Percentiles rank a stretch among this genome's conserved stretches.
Evolutionary conservation across 2,329 filamentous ascomycete genomes (phyloP).

Genomic region (Fusarium tupiense): DNA sequence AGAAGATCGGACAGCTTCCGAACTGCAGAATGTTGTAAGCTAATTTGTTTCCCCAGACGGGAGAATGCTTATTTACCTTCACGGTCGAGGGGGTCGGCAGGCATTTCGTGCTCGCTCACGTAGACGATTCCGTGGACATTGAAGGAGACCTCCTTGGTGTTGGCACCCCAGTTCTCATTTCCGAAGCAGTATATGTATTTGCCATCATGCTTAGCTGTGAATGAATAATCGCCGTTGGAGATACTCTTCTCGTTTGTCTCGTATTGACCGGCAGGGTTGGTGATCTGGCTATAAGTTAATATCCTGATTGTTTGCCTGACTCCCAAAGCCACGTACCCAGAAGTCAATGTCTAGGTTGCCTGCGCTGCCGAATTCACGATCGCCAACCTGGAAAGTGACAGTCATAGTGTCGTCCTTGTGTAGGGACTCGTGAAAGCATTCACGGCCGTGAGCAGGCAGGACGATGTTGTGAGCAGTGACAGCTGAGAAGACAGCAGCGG

Average conservation of each 20-base stretch:
- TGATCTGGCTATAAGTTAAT: slow-evolving; percentile 64
- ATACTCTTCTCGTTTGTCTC: slow-evolving; percentile 83
- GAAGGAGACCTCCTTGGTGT: slow-evolving; percentile 98
- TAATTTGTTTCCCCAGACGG: neutral
- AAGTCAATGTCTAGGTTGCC: slow-evolving; percentile 98
- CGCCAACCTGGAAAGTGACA: slow-evolving; percentile 97
- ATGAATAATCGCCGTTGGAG: slow-evolving; percentile 92
- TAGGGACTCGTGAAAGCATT: slow-evolving; percentile 96
- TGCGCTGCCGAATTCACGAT: slow-evolving; percentile 92
- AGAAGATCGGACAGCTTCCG: slow-evolving; percentile 85
- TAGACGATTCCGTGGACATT: slow-evolving; percentile 99
- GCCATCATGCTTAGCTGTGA: slow-evolving; percentile 85
- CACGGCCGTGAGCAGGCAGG: slow-evolving; percentile 88
- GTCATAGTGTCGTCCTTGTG: slow-evolving; percentile 98
- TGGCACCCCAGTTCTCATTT: slow-evolving; percentile 97
- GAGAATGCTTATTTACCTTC: slow-evolving; percentile 71
- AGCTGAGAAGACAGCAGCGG: slow-evolving; percentile 60
- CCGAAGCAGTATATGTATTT: slow-evolving; percentile 98
- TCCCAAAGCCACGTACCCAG: slow-evolving; percentile 73
- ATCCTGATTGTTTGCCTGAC: slow-evolving; percentile 1
- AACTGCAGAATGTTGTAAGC: slow-evolving; percentile 61
- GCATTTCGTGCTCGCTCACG: slow-evolving; percentile 85
- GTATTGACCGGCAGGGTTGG: slow-evolving; percentile 79
- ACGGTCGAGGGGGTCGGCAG: slow-evolving; percentile 86
- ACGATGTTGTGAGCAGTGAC: slow-evolving; percentile 93